Base-by-base conservation (phyloP, 305 asterid species). In the Fraxinus sp. region DNA sequence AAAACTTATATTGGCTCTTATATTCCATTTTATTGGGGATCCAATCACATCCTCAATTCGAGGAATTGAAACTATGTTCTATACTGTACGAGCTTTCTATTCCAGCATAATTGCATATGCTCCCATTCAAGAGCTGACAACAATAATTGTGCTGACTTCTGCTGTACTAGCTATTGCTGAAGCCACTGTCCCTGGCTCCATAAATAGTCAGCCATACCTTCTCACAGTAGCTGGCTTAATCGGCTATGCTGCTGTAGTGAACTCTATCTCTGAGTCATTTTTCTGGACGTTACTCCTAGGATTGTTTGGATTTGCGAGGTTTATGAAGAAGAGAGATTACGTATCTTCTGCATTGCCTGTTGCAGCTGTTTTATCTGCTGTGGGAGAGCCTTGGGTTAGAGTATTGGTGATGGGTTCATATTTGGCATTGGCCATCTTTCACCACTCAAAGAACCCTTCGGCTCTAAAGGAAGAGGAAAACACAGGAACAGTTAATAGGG, bases 311-410 rank as follows among this genome's bases (percentile, higher is more conserved):
- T 94, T 86, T 66, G 88, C 91, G 3, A 89, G 86, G 83, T 86
- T 92, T n/a, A 87, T 92, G 0, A 92, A 90, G 89, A 91, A 92
- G 87, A 90, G 91, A 72, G 99, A 95, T 84, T 90, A 91, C 6
- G 93, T 93, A 9, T 88, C 98, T 7, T 90, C 98, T 6, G 92
- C 91, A 5, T 86, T 95, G 94, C 97, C 98, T 1, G 86, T 88
- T 66, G 97, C 95, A n/a, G 94, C 95, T 4, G 95, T 89, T 83
- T 87, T 92, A 80, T 95, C 94, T 39, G 99, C 91, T 0, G 94
- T 95, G 0, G 99, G 99, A 83, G 98, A 94, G 88, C 97, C 99
- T 28, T 95, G 99, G 99, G 87, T 95, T 64, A 86, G 98, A 81
- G 77, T 90, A 8, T 26, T 87, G 22, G 91, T 78, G 44, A 91